These are phyloP conservation scores for Talinum fruticosum DNA, from an alignment of 148 eudicot genomes.

Conservation along the genomic window DNA sequence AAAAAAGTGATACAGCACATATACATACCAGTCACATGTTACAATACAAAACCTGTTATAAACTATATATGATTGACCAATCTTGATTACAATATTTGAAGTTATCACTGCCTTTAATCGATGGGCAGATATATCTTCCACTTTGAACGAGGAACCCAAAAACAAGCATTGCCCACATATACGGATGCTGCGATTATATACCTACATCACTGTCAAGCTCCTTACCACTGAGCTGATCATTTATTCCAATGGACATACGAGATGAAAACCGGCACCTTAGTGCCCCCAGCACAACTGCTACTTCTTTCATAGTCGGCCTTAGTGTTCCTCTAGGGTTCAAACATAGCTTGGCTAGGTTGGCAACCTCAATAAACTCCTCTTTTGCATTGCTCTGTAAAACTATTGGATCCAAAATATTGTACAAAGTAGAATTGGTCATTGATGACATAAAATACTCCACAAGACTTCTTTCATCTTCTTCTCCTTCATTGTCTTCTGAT, in stretches of 20 bases:
- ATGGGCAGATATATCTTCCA: too few species aligned
- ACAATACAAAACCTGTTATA: too few species aligned
- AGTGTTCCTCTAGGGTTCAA: not conserved
- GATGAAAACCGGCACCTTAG: not conserved
- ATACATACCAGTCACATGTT: too few species aligned
- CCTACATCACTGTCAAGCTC: not conserved
- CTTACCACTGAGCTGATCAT: not conserved
- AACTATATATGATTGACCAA: too few species aligned
- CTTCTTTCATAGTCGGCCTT: slow-evolving; percentile 7
- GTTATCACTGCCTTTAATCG: too few species aligned
- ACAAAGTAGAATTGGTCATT: not conserved
- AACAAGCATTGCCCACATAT: not conserved
- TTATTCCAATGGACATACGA: not conserved
- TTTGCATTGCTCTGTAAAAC: not conserved
- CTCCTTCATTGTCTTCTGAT: not conserved
- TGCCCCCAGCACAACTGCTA: not conserved
- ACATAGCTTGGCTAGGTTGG: not conserved
- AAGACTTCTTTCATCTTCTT: not conserved
- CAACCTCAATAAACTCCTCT: not conserved
- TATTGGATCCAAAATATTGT: not conserved
- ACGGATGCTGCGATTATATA: too few species aligned
- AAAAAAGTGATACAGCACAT: too few species aligned
- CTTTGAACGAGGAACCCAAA: too few species aligned
- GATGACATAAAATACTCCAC: not conserved
- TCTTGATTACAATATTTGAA: too few species aligned